A percentile compares a stretch with the other conserved stretches of the same genome.
Conservation (phyloP, 2,329 filamentous ascomycete species). For the Epichloe amarillans region DNA sequence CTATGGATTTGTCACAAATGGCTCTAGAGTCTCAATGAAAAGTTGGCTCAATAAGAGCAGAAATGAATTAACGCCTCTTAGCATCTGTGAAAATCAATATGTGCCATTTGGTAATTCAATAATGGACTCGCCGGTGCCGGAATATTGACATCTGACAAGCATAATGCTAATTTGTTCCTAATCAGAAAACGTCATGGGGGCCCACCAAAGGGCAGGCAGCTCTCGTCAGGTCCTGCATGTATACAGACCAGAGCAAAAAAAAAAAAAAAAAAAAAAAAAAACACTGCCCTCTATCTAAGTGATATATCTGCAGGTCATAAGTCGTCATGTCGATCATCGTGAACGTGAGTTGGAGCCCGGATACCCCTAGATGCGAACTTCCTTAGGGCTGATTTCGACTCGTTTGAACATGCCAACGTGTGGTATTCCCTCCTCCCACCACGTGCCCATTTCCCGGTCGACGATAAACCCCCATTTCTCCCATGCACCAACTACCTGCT, state of each 20-base stretch:
- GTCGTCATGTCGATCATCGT: background rate
- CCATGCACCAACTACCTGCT: conserved; percentile 51
- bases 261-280: background rate
- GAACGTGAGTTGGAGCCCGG: background rate
- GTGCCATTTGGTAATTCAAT: background rate
- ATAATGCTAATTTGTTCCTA: too few relatives aligned
- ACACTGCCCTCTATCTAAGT: background rate
- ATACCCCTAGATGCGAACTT: conserved; percentile 12
- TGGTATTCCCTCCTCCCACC: conserved; percentile 72
- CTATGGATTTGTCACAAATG: conserved; percentile 29
- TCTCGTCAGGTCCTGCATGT: too few relatives aligned
- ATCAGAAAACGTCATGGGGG: too few relatives aligned
- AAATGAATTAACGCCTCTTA: conserved; percentile 16
- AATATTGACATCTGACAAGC: background rate
- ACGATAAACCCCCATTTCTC: conserved; percentile 56
- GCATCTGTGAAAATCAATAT: background rate
- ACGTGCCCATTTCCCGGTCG: conserved; percentile 61
- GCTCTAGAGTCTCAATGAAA: conserved; percentile 32
- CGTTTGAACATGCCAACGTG: conserved; percentile 72
- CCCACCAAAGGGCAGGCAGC: too few relatives aligned
- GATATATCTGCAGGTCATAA: background rate
- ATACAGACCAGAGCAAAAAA: background rate
- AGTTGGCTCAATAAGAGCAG: conserved; percentile 26
- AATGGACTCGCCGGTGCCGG: background rate
- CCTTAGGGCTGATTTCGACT: conserved; percentile 22